A percentile compares a stretch with the other conserved stretches of the same genome.
Evolutionary conservation across 1,284 basidiomycete genomes (phyloP).

Genomic region (Boletus sp.): DNA sequence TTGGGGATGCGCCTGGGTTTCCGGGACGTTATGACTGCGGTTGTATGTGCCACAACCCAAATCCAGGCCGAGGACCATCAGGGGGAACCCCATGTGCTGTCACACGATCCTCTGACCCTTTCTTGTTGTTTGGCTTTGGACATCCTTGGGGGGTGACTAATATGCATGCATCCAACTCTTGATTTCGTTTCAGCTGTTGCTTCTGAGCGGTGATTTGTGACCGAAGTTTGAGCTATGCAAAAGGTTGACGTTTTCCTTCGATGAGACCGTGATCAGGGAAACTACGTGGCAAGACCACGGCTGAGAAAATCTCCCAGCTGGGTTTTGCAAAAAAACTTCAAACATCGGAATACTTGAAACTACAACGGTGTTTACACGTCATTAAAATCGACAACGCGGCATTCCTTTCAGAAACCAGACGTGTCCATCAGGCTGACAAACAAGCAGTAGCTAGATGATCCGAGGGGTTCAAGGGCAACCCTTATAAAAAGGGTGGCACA

Average conservation of each 20-base stretch:
- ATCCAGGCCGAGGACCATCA: not conserved
- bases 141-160: not conserved
- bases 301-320: not conserved
- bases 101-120: conserved; percentile 20
- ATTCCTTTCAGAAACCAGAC: not conserved
- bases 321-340: conserved; percentile 3
- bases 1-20: not conserved
- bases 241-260: conserved; percentile 1
- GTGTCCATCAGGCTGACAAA: conserved; percentile 9
- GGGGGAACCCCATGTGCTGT: conserved; percentile 3
- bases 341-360: conserved; percentile 19
- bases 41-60: conserved; percentile 2
- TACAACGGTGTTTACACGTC: conserved; percentile 20
- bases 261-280: not conserved
- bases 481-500: not conserved
- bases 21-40: conserved; percentile 2
- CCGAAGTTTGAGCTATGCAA: not conserved
- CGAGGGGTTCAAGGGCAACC: conserved; percentile 3
- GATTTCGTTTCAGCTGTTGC: conserved; percentile 2
- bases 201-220: conserved; percentile 5
- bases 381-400: not conserved
- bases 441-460: conserved; percentile 4
- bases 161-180: not conserved
- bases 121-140: conserved; percentile 6
- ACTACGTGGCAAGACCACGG: not conserved